These are phyloP conservation scores for Hevea brasiliensis DNA, from an alignment of 345 rosid genomes.

Conservation along the genomic window DNA sequence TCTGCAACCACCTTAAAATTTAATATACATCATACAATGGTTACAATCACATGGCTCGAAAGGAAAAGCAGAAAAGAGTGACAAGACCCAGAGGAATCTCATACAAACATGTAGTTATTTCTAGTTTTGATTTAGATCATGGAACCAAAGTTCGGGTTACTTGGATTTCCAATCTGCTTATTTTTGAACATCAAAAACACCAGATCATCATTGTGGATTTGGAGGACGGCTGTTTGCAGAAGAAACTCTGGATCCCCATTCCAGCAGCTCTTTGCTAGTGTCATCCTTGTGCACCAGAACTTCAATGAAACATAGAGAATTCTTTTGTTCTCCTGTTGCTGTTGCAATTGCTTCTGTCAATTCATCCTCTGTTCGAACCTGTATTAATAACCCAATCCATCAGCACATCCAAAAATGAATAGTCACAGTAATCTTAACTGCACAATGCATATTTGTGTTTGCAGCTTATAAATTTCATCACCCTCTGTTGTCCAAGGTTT, in stretches of 20 bases:
- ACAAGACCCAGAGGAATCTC: background rate
- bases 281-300: conserved; percentile 66
- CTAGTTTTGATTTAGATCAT: background rate
- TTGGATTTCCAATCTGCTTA: background rate
- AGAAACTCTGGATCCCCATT: conserved; percentile 79
- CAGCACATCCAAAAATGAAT: background rate
- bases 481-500: background rate
- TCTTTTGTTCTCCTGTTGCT: conserved; percentile 47
- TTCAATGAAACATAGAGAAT: conserved; percentile 66
- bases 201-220: conserved; percentile 50
- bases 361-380: conserved; percentile 60
- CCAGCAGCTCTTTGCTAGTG: conserved; percentile 78
- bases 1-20: background rate
- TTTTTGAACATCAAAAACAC: background rate
- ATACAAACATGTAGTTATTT: conserved; percentile 3
- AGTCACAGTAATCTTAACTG: background rate
- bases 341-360: conserved; percentile 42
- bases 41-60: background rate
- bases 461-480: background rate
- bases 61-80: background rate
- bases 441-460: no score
- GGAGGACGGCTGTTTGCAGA: conserved; percentile 71
- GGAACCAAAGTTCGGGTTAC: background rate
- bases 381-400: conserved; percentile 11
- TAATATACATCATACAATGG: background rate